Evolutionary conservation across 164 flowering plant genomes (phyloP).

Genomic region (Magnolia sinica): DNA sequence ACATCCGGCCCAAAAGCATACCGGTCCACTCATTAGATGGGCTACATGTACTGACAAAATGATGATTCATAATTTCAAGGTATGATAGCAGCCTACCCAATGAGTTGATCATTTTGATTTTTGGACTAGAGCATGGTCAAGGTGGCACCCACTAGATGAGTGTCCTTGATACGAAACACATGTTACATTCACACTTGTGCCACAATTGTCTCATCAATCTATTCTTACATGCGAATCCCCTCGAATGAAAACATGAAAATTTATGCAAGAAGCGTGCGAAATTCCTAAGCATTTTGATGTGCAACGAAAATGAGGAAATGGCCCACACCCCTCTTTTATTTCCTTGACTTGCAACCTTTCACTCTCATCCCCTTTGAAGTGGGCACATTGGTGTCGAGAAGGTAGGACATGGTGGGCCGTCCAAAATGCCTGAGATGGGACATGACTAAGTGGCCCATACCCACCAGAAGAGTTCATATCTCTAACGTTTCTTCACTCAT

Average conservation of each 20-base stretch:
- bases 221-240: too few species aligned
- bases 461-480: background rate
- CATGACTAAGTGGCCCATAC: background rate
- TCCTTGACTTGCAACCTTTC: background rate
- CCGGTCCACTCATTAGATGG: too few species aligned
- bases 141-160: too few species aligned
- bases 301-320: background rate
- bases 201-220: too few species aligned
- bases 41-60: too few species aligned
- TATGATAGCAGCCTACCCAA: too few species aligned
- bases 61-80: too few species aligned
- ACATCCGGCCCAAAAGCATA: too few species aligned
- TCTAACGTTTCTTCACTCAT: background rate
- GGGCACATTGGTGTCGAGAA: background rate
- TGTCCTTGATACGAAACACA: too few species aligned
- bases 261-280: background rate
- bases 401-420: background rate
- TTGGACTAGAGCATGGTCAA: too few species aligned
- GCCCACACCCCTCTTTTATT: background rate
- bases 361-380: background rate
- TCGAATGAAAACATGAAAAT: background rate
- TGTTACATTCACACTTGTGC: too few species aligned
- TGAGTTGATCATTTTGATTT: too few species aligned
- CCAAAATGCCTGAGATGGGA: background rate
- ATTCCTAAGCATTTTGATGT: background rate